These are phyloP conservation scores for Microdochium paspali DNA, from an alignment of 2,329 filamentous ascomycete species.

Conservation along the genomic window DNA sequence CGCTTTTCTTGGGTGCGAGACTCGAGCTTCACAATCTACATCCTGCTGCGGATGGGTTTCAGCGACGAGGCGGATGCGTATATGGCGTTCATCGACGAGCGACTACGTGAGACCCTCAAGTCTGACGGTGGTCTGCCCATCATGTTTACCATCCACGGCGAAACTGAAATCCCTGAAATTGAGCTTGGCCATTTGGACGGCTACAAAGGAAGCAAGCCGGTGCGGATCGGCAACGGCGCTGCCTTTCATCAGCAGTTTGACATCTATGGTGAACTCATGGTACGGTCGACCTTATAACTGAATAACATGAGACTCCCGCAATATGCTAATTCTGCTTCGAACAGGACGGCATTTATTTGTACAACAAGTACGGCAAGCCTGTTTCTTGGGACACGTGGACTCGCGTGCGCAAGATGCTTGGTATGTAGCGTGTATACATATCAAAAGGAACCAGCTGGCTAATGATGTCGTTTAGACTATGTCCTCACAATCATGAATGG, in stretches of 20 bases:
- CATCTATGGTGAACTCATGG: conserved; percentile 72
- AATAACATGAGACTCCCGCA: no score
- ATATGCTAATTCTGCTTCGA: no score
- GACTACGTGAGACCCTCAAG: conserved; percentile 52
- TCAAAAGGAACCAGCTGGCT: conserved; percentile 6
- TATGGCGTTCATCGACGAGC: conserved; percentile 68
- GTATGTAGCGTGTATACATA: background rate
- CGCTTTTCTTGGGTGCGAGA: conserved; percentile 74
- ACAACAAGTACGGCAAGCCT: conserved; percentile 69
- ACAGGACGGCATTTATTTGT: background rate
- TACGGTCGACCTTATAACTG: no score
- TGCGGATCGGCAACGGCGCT: conserved; percentile 69
- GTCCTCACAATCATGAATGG: conserved; percentile 57
- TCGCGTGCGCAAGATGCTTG: conserved; percentile 54
- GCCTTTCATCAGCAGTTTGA: conserved; percentile 70
- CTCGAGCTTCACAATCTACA: conserved; percentile 69
- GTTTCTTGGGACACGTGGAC: conserved; percentile 71
- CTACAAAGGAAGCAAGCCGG: conserved; percentile 60
- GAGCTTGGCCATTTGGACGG: conserved; percentile 64
- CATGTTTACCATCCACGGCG: conserved; percentile 73
- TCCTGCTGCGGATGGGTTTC: conserved; percentile 68
- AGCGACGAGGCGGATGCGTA: conserved; percentile 68
- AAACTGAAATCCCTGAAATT: conserved; percentile 63
- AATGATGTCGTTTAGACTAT: conserved; percentile 39
- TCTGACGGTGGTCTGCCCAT: conserved; percentile 59